Evolutionary conservation across 225 moss, liverwort and hornwort genomes (phyloP), one percentile per base, ranked within the genome.

Genomic region (Sphagnum contortum): DNA sequence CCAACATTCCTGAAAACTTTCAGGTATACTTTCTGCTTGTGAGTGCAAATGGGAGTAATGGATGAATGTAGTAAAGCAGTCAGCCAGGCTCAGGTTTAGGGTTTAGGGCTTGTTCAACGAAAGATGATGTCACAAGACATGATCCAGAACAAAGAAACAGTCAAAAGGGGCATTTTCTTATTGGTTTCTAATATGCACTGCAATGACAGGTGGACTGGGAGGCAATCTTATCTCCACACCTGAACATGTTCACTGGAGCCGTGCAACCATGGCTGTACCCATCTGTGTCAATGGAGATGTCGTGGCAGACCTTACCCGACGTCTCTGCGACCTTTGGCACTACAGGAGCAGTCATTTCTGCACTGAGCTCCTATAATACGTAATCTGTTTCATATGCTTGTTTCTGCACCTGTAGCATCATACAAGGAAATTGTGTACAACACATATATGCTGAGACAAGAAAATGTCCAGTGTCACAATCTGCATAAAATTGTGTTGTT

Each of bases 181-280:
- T 29, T 29, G 29, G 29, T 29, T 29, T 29, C 29, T 29, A 29
- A 29, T 29, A 29, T 29, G 29, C 29, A 29, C 29, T 29, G 29
- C 29, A 29, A 29, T 29, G 29, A 48, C 81, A 92, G 91, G 79
- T 92, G 62, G 91, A 92, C 70, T 92, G 91, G 91, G 91, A 92
- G 70, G 91, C 91, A 49, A 92, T 92, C 68, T 77, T 92, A 49
- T 71, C 78, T 57, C 75, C 82, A 45, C 65, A 72, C 69, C 66
- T 77, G 62, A 61, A 70, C 9, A 76, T 63, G 48, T 92, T 89
- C 44, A 79, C 54, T 1, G 57, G 77, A 52, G 71, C 84, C 69
- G 71, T 88, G 44, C 66, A 68, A 49, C 87, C 87, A 45, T 92
- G 91, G 91, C 59, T 92, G 44, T 79, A 81, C 13, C 70, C 84